Base-by-base conservation (phyloP, 768 basidiomycete species). In the Gelatoporia subvermispora region DNA sequence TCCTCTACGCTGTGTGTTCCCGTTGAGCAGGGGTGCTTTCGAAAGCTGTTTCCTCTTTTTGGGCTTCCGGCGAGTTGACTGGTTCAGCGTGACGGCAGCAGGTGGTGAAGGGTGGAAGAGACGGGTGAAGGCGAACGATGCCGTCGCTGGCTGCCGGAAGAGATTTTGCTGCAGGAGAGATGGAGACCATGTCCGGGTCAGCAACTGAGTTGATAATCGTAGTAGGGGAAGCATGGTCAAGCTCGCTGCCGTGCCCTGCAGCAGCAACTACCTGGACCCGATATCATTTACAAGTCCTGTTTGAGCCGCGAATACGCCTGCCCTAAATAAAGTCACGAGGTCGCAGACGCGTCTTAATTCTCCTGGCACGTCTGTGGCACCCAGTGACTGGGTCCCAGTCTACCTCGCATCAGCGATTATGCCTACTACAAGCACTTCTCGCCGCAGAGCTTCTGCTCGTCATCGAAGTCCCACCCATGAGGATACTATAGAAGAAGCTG, bases 1-100 rank as follows among this genome's bases (percentile, higher is more conserved):
- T 41, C 90, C 96, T 63, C 96, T 96, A 60, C 82, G 81, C 71
- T 97, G 94, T 7, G 88, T 89, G 60, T 80, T 85, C 21, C 66
- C 73, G 45, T 87, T 72, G 16, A 99, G 78, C 9, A 94, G 79
- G 0, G 96, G 96, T 0, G 94, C 84, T 57, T 75, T 80, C n/a
- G 79, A 71, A 55, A 68, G 56, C 46, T 64, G 68, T 34, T 73
- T 72, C 20, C 77, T 77, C 54, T 77, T 74, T 13, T 53, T 57
- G 2, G 52, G 55, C 71, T 90, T 90, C 35, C 88, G 78, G 18
- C 84, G 77, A 68, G 92, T 85, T 28, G 92, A 84, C 67, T 95
- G 93, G 68, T 93, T 93, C 57, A 95, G 77, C 1, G 93, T 95
- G 24, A 74, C 75, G 47, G 69, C 66, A 8, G 79, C 59, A n/a